Evolutionary conservation across 805 yeast species (phyloP), one percentile per base, ranked within the genome.

Genomic region (Blastobotrys terrestris): DNA sequence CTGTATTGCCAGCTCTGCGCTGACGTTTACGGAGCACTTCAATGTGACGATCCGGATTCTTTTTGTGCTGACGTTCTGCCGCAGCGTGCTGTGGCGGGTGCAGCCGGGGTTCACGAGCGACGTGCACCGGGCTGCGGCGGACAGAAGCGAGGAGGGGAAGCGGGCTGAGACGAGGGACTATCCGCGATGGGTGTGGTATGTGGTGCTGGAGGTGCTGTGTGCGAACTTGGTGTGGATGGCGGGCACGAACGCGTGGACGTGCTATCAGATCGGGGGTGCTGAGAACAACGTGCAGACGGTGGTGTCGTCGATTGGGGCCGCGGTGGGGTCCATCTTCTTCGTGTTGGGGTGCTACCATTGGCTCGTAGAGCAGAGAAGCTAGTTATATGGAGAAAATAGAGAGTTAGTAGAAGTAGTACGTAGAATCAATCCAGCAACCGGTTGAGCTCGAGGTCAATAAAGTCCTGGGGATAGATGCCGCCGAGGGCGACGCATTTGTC

Each of bases 391-490:
- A 26, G 35, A 26, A 11, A 26, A 26, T 26, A 11, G 35, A 11
- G 8, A 26, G 35, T 11, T 26, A 26, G 35, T 26, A n/a, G n/a
- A n/a, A n/a, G 35, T 26, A 26, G 5, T 26, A 11, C 11, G 8
- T 26, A 26, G 35, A 6, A 5, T 26, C 11, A 5, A 6, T 26
- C 35, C 35, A 26, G 35, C 8, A 26, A 11, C 35, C 11, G 35
- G 35, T 49, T 35, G 31, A 60, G 44, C 22, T 57, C 61, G 15
- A 42, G 46, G 13, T 58, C 46, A 3, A 60, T 15, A 18, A 57
- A 31, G 48, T 60, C 60, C 39, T 44, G 46, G 3, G 64, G 63
- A 19, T 44, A 45, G 7, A 50, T 55, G 11, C 64, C 64, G 31
- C 62, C 62, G 16, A 19, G 48, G 31, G 43, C 48, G 6, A 52